Evolutionary conservation across 2,329 filamentous ascomycete species (phyloP).

Genomic region (Colletotrichum sp.): DNA sequence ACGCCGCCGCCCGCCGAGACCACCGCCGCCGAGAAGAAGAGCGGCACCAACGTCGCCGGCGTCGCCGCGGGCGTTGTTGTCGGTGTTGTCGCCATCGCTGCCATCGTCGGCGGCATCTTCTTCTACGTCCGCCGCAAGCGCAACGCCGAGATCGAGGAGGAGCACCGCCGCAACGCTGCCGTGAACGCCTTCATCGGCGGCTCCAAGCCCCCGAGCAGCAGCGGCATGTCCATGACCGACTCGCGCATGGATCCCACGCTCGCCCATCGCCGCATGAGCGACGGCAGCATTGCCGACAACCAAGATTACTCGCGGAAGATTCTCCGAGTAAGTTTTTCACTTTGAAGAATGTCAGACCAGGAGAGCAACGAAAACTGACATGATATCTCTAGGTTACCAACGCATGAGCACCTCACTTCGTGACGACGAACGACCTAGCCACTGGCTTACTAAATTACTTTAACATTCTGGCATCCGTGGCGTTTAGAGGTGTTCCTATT

Average conservation of each 20-base stretch:
- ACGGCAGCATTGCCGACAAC: slow-evolving; percentile 96
- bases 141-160: slow-evolving; percentile 80
- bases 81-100: slow-evolving; percentile 74
- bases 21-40: slow-evolving; percentile 26
- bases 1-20: background rate
- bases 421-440: slow-evolving; percentile 41
- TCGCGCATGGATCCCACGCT: slow-evolving; percentile 87
- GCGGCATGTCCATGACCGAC: slow-evolving; percentile 76
- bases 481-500: slow-evolving; percentile 33
- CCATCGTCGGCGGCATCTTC: slow-evolving; percentile 70
- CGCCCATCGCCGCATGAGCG: slow-evolving; percentile 83
- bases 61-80: slow-evolving; percentile 90
- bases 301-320: slow-evolving; percentile 96
- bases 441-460: slow-evolving; percentile 29
- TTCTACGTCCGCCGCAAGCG: slow-evolving; percentile 78
- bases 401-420: slow-evolving; percentile 48
- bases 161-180: slow-evolving; percentile 81
- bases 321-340: slow-evolving; percentile 74
- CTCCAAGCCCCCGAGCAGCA: slow-evolving; percentile 67
- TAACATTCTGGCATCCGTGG: slow-evolving; percentile 46
- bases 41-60: slow-evolving; percentile 73
- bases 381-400: slow-evolving; percentile 56
- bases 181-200: slow-evolving; percentile 76
- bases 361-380: background rate
- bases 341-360: fast-evolving